Conservation (phyloP, 441 rosid species). For the Erysimum pusillum region DNA sequence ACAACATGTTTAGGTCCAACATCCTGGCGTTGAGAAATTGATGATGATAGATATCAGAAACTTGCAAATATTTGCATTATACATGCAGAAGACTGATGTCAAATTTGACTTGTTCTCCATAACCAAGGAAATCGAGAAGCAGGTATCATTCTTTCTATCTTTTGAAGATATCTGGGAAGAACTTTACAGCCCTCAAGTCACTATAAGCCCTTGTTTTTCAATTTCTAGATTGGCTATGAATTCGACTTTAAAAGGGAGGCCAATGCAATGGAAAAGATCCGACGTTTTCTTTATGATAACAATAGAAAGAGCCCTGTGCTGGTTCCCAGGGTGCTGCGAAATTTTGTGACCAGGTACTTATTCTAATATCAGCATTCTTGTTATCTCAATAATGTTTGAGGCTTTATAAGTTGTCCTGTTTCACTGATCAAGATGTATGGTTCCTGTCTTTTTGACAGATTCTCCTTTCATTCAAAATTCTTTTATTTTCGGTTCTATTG, state of each 20-base stretch:
- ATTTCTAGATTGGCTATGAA: slow-evolving; percentile 86
- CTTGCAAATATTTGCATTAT: slow-evolving; percentile 89
- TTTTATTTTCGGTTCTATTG: neutral
- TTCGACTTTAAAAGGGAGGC: slow-evolving; percentile 94
- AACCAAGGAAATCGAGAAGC: slow-evolving; percentile 94
- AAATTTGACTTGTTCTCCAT: slow-evolving; percentile 87
- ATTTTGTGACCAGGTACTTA: slow-evolving; percentile 77
- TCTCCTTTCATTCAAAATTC: neutral
- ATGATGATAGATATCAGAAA: slow-evolving; percentile 97
- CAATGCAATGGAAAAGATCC: slow-evolving; percentile 85
- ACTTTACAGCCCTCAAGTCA: slow-evolving; percentile 19
- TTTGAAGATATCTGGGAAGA: slow-evolving; percentile 6
- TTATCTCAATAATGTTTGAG: slow-evolving; percentile 2
- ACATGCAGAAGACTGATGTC: slow-evolving; percentile 89
- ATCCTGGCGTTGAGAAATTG: slow-evolving; percentile 87
- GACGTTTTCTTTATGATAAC: slow-evolving; percentile 73
- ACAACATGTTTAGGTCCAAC: slow-evolving; percentile 75
- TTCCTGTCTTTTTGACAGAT: neutral
- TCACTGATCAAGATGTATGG: neutral
- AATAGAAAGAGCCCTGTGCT: slow-evolving; percentile 84
- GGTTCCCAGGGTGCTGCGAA: slow-evolving; percentile 73
- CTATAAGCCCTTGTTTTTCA: slow-evolving; percentile 13
- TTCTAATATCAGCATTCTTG: slow-evolving; percentile 8
- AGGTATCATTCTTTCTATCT: slow-evolving; percentile 55
- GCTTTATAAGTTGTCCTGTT: neutral